These are phyloP conservation scores for Aaosphaeria pasadenensis DNA, from an alignment of 2,329 filamentous ascomycete genomes.

Conservation along the genomic window DNA sequence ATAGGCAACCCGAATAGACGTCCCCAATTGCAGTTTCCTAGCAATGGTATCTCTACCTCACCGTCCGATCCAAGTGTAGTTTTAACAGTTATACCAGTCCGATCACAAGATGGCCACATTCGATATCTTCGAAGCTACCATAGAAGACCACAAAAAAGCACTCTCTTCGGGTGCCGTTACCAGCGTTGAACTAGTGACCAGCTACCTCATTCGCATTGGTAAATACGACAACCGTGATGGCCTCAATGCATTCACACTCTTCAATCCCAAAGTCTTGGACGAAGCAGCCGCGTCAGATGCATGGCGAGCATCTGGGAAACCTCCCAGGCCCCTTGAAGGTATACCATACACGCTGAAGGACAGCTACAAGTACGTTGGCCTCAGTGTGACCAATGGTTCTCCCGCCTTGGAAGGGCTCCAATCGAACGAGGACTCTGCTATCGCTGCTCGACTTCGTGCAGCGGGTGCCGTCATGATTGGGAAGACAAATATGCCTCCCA, in stretches of 20 bases:
- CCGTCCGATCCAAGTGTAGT: too few species aligned
- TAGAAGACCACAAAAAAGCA: slow-evolving; percentile 41
- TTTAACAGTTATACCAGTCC: too few species aligned
- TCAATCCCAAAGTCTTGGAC: slow-evolving; percentile 43
- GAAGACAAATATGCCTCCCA: slow-evolving; percentile 59
- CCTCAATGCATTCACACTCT: slow-evolving; percentile 46
- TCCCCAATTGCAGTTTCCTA: too few species aligned
- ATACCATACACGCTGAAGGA: slow-evolving; percentile 57
- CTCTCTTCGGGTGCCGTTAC: slow-evolving; percentile 37
- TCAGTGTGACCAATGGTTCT: slow-evolving; percentile 52
- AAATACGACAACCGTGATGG: slow-evolving; percentile 42
- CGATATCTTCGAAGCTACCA: slow-evolving; percentile 42
- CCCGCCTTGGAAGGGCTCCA: slow-evolving; percentile 52
- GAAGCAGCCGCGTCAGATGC: slow-evolving; percentile 45
- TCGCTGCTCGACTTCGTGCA: slow-evolving; percentile 46
- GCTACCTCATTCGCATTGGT: slow-evolving; percentile 44
- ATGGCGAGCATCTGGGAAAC: slow-evolving; percentile 29
- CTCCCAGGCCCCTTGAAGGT: slow-evolving; percentile 46
- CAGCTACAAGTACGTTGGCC: slow-evolving; percentile 49
- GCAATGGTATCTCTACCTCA: too few species aligned
- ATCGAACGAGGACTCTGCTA: slow-evolving; percentile 53
- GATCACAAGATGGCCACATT: background rate
- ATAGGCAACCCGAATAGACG: too few species aligned
- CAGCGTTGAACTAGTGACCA: slow-evolving; percentile 43
- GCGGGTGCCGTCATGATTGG: slow-evolving; percentile 54